Evolutionary conservation across 2,329 filamentous ascomycete genomes (phyloP), one percentile per base, ranked within the genome.

Genomic region (Aspergillus sclerotialis): DNA sequence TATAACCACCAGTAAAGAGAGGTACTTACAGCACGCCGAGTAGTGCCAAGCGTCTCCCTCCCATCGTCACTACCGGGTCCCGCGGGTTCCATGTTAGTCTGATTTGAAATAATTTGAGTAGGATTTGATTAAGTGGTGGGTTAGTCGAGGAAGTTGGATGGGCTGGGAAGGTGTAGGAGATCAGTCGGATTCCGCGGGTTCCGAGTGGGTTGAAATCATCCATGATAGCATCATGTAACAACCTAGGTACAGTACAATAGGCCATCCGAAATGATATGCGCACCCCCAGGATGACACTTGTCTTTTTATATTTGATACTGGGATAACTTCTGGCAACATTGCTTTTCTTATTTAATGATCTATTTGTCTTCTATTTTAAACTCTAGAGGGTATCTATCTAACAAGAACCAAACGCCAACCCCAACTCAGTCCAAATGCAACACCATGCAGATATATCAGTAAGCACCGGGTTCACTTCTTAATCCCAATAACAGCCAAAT

Each of bases 401-500:
- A 30, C n/a, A 31, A 19, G 21, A n/a, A 14, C 12, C 15, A n/a
- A 31, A 6, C 25, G 18, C 25, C 23, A 23, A 18, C 7, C 25
- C 21, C 30, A 18, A 15, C n/a, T n/a, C n/a, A n/a, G 27, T 33
- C 5, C 24, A 18, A 13, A 24, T 33, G 16, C n/a, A 21, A 33
- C 12, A 28, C 3, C 11, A 24, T 9, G 23, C n/a, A 9, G 23
- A 24, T 24, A 8, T n/a, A n/a, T 13, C 26, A 28, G 12, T n/a
- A 28, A 7, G 26, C 10, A 28, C 26, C 7, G 16, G 11, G 8
- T 24, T 59, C 49, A 69, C 49, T 73, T 77, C 67, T 94, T 95
- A 32, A 96, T 73, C 1, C 90, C 92, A 18, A 96, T 89, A 4
- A 98, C 84, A 2, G 94, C 90, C 52, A 96, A 61, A 61, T 98